Conservation (phyloP, 805 yeast genomes). For the Tetrapisispora nanseiensis region DNA sequence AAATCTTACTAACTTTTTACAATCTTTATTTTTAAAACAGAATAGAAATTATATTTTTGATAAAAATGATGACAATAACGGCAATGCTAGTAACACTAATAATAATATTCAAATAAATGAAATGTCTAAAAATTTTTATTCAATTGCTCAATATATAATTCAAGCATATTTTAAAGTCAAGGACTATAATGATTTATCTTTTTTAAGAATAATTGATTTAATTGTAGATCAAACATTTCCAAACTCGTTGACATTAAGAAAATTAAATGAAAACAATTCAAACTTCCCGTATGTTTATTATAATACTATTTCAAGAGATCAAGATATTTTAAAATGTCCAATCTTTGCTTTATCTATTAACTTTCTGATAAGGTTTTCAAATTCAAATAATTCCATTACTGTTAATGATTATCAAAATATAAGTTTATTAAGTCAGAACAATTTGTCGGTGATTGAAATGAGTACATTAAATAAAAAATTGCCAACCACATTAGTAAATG, state of each 20-base stretch:
- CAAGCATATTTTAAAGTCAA: conserved; percentile 25
- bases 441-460: conserved; percentile 7
- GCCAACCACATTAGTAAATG: not conserved
- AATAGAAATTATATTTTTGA: conserved; percentile 9
- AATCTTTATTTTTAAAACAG: conserved; percentile 12
- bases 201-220: conserved; percentile 22
- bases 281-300: conserved; percentile 24
- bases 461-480: not conserved
- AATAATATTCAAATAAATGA: not conserved
- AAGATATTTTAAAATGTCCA: conserved; percentile 27
- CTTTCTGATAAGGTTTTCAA: conserved; percentile 25
- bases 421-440: conserved; percentile 15
- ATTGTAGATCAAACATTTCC: conserved; percentile 30
- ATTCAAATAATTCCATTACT: conserved; percentile 19
- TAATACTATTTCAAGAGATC: conserved; percentile 27
- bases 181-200: conserved; percentile 10
- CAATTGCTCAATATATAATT: conserved; percentile 24
- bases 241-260: conserved; percentile 27
- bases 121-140: conserved; percentile 17
- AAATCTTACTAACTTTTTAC: conserved; percentile 12
- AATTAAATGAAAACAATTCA: conserved; percentile 20
- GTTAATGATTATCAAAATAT: conserved; percentile 17
- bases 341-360: conserved; percentile 26
- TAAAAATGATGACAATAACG: not conserved
- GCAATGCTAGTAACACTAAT: too few species aligned